Percentiles rank a stretch among this genome's conserved stretches.
phyloP scores from a whole-genome alignment of 768 basidiomycete genomes.

The Tricholoma sp. region DNA sequence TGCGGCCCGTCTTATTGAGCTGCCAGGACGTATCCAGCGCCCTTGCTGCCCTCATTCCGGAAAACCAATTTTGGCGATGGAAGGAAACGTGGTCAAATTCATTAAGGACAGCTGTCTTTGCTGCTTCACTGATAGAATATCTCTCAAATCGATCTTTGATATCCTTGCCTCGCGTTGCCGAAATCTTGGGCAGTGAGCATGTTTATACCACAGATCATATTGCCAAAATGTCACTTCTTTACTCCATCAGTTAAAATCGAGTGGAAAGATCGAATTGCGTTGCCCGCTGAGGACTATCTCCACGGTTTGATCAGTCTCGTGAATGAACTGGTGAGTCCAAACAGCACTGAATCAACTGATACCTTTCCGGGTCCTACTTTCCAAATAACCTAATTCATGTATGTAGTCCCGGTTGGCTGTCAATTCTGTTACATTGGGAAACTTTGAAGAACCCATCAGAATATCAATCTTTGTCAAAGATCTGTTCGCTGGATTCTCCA shows the following conservation, averaged over 20 bases:
- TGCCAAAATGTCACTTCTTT: conserved; percentile 1
- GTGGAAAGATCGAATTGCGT: conserved; percentile 59
- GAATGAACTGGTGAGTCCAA: conserved; percentile 64
- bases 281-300: conserved; percentile 76
- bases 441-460: conserved; percentile 73
- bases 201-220: conserved; percentile 1
- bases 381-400: not conserved
- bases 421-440: conserved; percentile 77
- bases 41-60: conserved; percentile 58
- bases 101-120: conserved; percentile 60
- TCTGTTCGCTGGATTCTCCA: conserved; percentile 77
- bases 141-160: conserved; percentile 54
- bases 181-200: conserved; percentile 62
- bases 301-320: conserved; percentile 74
- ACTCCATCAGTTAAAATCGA: conserved; percentile 63
- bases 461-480: conserved; percentile 81
- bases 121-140: conserved; percentile 61
- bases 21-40: conserved; percentile 46
- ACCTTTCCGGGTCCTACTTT: not conserved
- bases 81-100: conserved; percentile 80
- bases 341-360: not conserved
- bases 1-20: conserved; percentile 49
- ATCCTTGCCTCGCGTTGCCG: conserved; percentile 45
- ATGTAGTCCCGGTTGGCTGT: conserved; percentile 70
- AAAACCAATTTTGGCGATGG: conserved; percentile 78